Evolutionary conservation across 2,329 filamentous ascomycete genomes (phyloP).

Genomic region (Saccharata proteae): DNA sequence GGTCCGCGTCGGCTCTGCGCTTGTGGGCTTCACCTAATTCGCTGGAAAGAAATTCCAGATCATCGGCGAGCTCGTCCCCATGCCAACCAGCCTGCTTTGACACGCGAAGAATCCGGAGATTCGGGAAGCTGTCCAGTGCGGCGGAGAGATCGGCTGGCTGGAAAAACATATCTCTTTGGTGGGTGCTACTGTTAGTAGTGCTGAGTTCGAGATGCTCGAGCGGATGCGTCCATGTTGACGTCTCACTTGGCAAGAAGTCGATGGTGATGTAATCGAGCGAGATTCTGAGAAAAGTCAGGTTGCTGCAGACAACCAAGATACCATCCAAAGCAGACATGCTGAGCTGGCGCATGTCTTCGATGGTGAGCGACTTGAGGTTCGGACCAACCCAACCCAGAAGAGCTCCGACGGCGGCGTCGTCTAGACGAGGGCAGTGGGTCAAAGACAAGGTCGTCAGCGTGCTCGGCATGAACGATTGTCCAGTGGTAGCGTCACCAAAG

Average conservation of each 20-base stretch:
- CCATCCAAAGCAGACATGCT: constrained; percentile 26
- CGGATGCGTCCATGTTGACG: constrained; percentile 16
- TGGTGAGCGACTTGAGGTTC: constrained; percentile 24
- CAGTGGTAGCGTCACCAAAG: constrained; percentile 17
- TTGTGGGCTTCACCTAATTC: too few relatives aligned
- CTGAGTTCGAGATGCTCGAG: constrained; percentile 28
- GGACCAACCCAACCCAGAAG: constrained; percentile 23
- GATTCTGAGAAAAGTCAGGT: constrained; percentile 28
- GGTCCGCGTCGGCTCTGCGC: background rate
- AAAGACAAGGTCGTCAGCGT: constrained; percentile 21
- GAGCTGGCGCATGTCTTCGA: constrained; percentile 29
- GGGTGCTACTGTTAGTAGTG: constrained; percentile 20
- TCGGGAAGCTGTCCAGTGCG: constrained; percentile 23
- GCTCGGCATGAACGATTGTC: constrained; percentile 17
- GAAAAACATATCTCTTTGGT: constrained; percentile 24
- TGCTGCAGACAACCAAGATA: constrained; percentile 28
- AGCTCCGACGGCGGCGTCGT: constrained; percentile 16
- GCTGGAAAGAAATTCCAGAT: too few relatives aligned
- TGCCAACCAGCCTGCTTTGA: constrained; percentile 5
- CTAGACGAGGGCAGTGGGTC: constrained; percentile 30
- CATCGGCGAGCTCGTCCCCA: constrained; percentile 1
- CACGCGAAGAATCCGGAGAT: constrained; percentile 4
- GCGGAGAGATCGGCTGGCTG: constrained; percentile 29
- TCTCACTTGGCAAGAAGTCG: too few relatives aligned
- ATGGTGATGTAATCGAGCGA: constrained; percentile 35